Conservation (phyloP, 2,329 filamentous ascomycete genomes). For the Aspergillus sp. region DNA sequence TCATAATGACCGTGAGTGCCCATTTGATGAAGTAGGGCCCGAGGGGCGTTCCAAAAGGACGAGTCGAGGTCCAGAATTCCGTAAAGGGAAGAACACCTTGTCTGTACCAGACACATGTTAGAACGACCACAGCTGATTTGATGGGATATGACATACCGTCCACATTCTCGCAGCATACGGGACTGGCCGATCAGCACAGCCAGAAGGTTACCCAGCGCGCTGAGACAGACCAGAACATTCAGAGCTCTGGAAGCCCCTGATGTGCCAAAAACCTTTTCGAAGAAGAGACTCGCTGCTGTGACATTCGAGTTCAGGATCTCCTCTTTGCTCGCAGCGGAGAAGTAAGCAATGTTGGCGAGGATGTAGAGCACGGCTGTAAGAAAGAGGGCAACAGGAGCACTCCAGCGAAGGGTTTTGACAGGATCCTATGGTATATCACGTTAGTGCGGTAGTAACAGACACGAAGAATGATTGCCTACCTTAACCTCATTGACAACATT, state of each 20-base stretch:
- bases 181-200: conserved; percentile 58
- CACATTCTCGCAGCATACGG: conserved; percentile 62
- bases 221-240: conserved; percentile 60
- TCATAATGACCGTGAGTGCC: conserved; percentile 60
- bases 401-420: conserved; percentile 55
- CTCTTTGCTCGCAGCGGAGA: conserved; percentile 57
- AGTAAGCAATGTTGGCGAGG: conserved; percentile 63
- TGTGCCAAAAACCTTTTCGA: conserved; percentile 58
- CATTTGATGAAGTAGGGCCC: conserved; percentile 62
- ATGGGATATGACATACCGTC: conserved; percentile 39
- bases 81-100: conserved; percentile 65
- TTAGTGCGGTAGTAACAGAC: background rate
- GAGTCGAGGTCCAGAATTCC: conserved; percentile 63
- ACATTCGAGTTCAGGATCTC: conserved; percentile 56
- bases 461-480: conserved; percentile 23
- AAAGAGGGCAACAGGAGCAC: conserved; percentile 53
- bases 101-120: conserved; percentile 29
- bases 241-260: conserved; percentile 53
- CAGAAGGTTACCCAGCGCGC: conserved; percentile 61
- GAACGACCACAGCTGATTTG: background rate
- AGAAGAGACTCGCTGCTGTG: conserved; percentile 61
- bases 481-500: conserved; percentile 64
- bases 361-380: conserved; percentile 59
- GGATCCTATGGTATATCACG: conserved; percentile 49
- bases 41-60: conserved; percentile 64